Conservation (phyloP, 352 stramenopile genomes). For the Pythium chondricola region DNA sequence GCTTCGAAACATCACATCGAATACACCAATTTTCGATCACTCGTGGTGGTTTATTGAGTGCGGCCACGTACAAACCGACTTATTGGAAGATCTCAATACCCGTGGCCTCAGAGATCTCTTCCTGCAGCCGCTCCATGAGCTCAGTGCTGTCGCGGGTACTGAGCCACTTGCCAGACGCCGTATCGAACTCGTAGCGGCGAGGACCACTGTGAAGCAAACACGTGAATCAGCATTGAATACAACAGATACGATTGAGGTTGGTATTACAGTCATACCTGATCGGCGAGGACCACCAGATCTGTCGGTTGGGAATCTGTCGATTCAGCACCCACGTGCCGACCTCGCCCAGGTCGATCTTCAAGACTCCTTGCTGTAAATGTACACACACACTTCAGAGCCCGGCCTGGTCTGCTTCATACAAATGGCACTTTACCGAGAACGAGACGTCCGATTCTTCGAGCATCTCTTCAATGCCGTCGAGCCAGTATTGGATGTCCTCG, state of each 20-base stretch:
- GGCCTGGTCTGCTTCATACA: too few relatives aligned
- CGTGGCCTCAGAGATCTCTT: conserved; percentile 72
- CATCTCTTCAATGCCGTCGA: conserved; percentile 84
- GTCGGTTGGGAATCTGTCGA: conserved; percentile 95
- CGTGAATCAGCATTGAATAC: too few relatives aligned
- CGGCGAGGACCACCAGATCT: conserved; percentile 97
- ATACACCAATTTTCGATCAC: too few relatives aligned
- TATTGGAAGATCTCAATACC: conserved; percentile 78
- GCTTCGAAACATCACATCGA: too few relatives aligned
- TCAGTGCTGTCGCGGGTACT: conserved; percentile 80
- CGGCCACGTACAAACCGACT: too few relatives aligned
- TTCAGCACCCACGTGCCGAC: conserved; percentile 97
- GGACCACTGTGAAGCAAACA: too few relatives aligned
- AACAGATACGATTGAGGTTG: too few relatives aligned
- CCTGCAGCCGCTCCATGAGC: conserved; percentile 59
- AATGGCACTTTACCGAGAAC: conserved; percentile 36
- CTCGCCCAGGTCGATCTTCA: conserved; percentile 92
- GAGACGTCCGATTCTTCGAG: conserved; percentile 79
- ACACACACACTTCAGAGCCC: background rate
- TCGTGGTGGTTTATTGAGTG: too few relatives aligned
- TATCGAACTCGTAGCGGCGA: conserved; percentile 86
- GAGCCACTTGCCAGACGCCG: conserved; percentile 57
- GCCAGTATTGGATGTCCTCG: conserved; percentile 65
- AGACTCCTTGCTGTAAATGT: conserved; percentile 86
- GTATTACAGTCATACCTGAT: too few relatives aligned